Evolutionary conservation across 75 land plant species (phyloP).

Genomic region (Selaginella tamariscina): DNA sequence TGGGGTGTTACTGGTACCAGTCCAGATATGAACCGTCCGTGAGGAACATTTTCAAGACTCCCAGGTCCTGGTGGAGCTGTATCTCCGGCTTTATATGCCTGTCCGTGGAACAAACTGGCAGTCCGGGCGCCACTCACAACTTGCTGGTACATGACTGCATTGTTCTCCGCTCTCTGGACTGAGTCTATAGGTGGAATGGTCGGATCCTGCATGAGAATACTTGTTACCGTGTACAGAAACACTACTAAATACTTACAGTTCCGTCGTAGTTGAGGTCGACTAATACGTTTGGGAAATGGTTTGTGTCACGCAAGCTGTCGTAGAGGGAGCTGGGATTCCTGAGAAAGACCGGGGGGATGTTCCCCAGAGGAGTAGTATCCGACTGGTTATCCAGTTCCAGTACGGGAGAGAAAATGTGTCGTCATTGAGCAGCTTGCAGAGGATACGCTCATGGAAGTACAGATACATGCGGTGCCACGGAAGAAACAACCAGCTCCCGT

Average conservation of each 20-base stretch:
- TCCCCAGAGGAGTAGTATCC: constrained; percentile 19
- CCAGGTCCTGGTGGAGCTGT: constrained; percentile 6
- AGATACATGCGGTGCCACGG: constrained; percentile 56
- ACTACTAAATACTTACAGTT: too few relatives aligned
- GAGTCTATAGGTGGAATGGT: neutral
- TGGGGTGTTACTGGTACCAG: neutral
- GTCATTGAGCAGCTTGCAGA: constrained; percentile 44
- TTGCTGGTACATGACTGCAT: constrained; percentile 12
- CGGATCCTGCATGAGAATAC: too few relatives aligned
- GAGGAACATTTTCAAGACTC: constrained; percentile 14
- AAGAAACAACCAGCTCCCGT: constrained; percentile 40
- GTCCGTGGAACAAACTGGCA: constrained; percentile 7
- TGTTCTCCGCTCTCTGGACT: constrained; percentile 5
- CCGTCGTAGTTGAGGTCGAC: constrained; percentile 12
- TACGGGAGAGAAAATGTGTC: constrained; percentile 46
- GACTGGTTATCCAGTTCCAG: constrained; percentile 51
- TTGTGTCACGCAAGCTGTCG: constrained; percentile 22
- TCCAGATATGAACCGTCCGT: constrained; percentile 22
- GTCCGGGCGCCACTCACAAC: constrained; percentile 12
- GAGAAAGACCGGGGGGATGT: constrained; percentile 31
- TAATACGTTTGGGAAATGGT: constrained; percentile 14
- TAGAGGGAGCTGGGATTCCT: neutral
- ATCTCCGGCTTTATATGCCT: constrained; percentile 4
- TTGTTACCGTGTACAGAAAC: too few relatives aligned
- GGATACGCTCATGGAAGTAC: constrained; percentile 55